These are phyloP conservation scores for Dendrobium huoshanense DNA, from an alignment of 106 monocot species.

Conservation along the genomic window DNA sequence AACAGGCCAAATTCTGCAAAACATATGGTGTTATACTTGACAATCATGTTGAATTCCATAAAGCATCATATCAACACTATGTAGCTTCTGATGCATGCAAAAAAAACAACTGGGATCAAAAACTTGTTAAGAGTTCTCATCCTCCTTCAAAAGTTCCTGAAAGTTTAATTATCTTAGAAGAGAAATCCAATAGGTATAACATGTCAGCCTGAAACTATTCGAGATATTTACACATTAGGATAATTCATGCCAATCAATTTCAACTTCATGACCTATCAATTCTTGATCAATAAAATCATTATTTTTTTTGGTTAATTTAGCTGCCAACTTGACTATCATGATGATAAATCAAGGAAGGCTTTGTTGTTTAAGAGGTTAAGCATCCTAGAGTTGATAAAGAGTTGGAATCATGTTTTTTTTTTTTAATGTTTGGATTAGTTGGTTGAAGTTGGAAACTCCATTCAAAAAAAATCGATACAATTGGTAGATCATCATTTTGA, in stretches of 20 bases:
- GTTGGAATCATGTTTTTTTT: not conserved
- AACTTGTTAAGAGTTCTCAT: not conserved
- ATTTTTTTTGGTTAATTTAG: not conserved
- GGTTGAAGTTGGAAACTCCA: too few relatives aligned
- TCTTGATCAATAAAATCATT: not conserved
- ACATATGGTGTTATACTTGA: slow-evolving; percentile 15
- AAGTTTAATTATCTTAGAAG: not conserved
- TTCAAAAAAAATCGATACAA: too few relatives aligned
- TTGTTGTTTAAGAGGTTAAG: slow-evolving; percentile 10
- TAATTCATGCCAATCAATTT: not conserved
- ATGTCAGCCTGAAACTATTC: not conserved
- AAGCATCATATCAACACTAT: not conserved
- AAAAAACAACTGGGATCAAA: not conserved
- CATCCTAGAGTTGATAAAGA: slow-evolving; percentile 6
- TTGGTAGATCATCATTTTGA: too few relatives aligned
- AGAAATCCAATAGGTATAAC: not conserved
- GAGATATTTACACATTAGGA: not conserved
- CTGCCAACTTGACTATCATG: slow-evolving; percentile 6
- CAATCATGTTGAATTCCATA: slow-evolving; percentile 16
- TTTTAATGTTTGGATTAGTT: too few relatives aligned
- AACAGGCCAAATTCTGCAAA: slow-evolving; percentile 15
- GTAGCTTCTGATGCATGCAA: not conserved
- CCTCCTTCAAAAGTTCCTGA: not conserved
- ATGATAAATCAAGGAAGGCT: slow-evolving; percentile 3
- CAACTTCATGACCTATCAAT: not conserved